Percentiles rank a stretch among this genome's conserved stretches.
These are phyloP conservation scores for Cucurbitaria berberidis DNA, from an alignment of 2,329 filamentous ascomycete species.

Conservation along the genomic window DNA sequence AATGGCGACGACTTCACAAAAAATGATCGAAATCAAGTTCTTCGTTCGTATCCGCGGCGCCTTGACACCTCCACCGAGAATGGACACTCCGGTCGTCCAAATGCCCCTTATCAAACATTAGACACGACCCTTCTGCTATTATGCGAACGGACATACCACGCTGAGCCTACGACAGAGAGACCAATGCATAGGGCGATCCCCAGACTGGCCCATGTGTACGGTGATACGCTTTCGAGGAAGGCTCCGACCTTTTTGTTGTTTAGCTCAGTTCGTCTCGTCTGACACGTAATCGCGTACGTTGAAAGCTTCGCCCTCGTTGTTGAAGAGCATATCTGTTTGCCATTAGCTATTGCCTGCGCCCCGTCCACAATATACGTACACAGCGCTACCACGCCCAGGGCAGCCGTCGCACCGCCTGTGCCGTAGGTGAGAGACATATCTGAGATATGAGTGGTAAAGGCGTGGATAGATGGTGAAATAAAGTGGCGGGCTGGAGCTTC, in stretches of 20 bases:
- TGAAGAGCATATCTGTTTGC: slow-evolving; percentile 92
- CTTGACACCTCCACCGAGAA: slow-evolving; percentile 94
- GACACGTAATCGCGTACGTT: slow-evolving; percentile 66
- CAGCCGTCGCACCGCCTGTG: slow-evolving; percentile 69
- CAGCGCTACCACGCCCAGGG: slow-evolving; percentile 74
- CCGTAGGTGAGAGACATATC: slow-evolving; percentile 77
- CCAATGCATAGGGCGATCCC: slow-evolving; percentile 96
- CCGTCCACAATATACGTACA: slow-evolving; percentile 64
- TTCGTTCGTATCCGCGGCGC: slow-evolving; percentile 98
- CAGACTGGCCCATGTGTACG: slow-evolving; percentile 88
- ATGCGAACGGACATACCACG: slow-evolving; percentile 71
- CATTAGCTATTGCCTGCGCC: slow-evolving; percentile 41
- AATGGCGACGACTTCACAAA: slow-evolving; percentile 99
- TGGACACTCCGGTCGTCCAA: slow-evolving; percentile 97
- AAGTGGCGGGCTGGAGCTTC: slow-evolving; percentile 36
- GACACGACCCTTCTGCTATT: slow-evolving; percentile 1
- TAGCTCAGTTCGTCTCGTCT: slow-evolving; percentile 3
- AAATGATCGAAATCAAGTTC: slow-evolving; percentile 99
- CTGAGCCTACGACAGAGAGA: slow-evolving; percentile 92
- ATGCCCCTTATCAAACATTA: slow-evolving; percentile 75
- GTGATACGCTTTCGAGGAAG: slow-evolving; percentile 93
- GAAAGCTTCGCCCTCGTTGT: slow-evolving; percentile 92
- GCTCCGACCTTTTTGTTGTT: slow-evolving; percentile 71
- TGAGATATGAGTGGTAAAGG: slow-evolving; percentile 18
- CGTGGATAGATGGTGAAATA: slow-evolving; percentile 33